Base-by-base conservation (phyloP, 139 green algal species). In the Nannochloris sp. region DNA sequence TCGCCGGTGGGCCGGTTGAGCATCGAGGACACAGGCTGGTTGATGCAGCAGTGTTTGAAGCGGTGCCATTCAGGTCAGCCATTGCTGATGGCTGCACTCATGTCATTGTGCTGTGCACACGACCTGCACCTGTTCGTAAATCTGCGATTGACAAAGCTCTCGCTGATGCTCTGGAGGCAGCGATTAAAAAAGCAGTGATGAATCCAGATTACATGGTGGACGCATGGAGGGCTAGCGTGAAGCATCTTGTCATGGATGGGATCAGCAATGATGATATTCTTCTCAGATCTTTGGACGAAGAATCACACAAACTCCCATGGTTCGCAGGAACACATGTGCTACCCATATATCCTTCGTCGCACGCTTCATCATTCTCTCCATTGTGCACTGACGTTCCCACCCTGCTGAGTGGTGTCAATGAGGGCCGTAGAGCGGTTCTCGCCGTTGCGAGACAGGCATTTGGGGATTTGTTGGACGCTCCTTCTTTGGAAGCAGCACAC, bases 1-100 rank as follows among this genome's bases (percentile, higher is more conserved):
- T 96, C 16, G 81, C 81, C 27, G 81, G 81, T 21, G 70, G 62
- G 4, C 81, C 81, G 6, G 50, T 80, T 1, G n/a, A 57, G 25
- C 79, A 84, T 60, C 75, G 67, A 57, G 84, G 55, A 7, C 73
- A 86, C 18, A 58, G 70, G 10, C 75, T 93, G 36, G 89, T 96
- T 25, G 89, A 96, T 66, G 89, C 87, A 4, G 87, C 87, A 4
- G 84, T 96, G 16, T 93, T 95, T 66, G 86, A 96, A 75, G 40
- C 72, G 0, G 60, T 85, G 11, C 79, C 79, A 44, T 86, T 84
- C 58, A 57, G 71, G 19, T 68, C 60, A 2, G 81, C 83, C 31
- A 77, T 88, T 21, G 68, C 73, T 1, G 88, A 95, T 73, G 87
- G 87, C 44, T 94, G 87, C 78, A 90, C 75, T n/a, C 86, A 93